These are phyloP conservation scores for Fagus sylvatica DNA, from an alignment of 306 rosid species.

Conservation along the genomic window DNA sequence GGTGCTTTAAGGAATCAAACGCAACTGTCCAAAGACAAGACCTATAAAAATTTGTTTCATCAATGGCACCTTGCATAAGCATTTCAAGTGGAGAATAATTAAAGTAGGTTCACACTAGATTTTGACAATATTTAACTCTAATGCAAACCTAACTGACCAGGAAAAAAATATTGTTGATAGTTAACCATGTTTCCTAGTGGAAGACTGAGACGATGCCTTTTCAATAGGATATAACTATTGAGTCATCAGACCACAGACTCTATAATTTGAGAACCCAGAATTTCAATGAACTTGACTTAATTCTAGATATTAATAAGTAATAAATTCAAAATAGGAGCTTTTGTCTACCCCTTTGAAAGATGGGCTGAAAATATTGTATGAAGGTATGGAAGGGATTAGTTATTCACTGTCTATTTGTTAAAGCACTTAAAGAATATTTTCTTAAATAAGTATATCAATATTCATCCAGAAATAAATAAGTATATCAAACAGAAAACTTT, in stretches of 20 bases:
- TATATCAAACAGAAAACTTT: not conserved
- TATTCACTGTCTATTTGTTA: too few species aligned
- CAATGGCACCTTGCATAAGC: conserved; percentile 27
- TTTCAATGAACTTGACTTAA: too few species aligned
- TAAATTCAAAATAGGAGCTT: too few species aligned
- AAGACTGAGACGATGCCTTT: not conserved
- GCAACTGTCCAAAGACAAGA: conserved; percentile 27
- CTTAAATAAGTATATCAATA: not conserved
- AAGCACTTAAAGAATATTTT: not conserved
- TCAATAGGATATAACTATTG: not conserved
- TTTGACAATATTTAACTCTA: conserved; percentile 28
- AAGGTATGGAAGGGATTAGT: too few species aligned
- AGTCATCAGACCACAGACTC: not conserved
- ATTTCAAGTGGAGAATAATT: conserved; percentile 40
- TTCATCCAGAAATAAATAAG: too few species aligned
- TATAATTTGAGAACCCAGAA: too few species aligned
- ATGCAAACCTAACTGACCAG: conserved; percentile 24
- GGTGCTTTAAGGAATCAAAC: conserved; percentile 45
- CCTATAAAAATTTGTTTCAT: conserved; percentile 29
- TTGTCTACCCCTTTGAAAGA: too few species aligned
- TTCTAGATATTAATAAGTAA: too few species aligned
- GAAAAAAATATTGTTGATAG: not conserved
- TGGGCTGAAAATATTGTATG: too few species aligned
- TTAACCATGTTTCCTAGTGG: not conserved
- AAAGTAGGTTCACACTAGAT: conserved; percentile 23